These are phyloP conservation scores for Solanum habrochaites DNA, from an alignment of 257 asterid genomes.

Conservation along the genomic window DNA sequence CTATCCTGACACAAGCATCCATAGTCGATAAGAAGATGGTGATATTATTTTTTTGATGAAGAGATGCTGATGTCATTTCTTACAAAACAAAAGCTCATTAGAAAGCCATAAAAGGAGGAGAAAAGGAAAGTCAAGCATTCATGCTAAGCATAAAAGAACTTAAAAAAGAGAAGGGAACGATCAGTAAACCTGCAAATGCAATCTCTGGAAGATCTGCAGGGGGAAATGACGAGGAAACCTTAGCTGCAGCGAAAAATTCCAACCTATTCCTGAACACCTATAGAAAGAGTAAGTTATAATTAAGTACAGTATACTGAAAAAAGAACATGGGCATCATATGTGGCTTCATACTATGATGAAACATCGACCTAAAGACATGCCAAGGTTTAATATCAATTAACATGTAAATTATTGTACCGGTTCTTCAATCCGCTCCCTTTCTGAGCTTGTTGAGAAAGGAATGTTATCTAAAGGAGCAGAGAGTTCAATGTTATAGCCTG, in stretches of 20 bases:
- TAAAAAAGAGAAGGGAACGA: not conserved
- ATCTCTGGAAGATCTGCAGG: constrained; percentile 89
- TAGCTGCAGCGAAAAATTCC: constrained; percentile 94
- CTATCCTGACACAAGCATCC: not conserved
- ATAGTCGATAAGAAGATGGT: not conserved
- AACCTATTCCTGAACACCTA: constrained; percentile 84
- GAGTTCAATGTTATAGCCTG: constrained; percentile 83
- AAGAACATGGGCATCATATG: not conserved
- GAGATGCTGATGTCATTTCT: not conserved
- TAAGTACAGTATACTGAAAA: not conserved
- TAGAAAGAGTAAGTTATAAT: constrained; percentile 9
- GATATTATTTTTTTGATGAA: not conserved
- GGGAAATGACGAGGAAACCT: constrained; percentile 85
- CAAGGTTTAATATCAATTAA: not conserved
- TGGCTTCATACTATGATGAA: not conserved
- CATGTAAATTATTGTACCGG: constrained; percentile 44
- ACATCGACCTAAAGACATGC: not conserved
- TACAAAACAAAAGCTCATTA: not conserved
- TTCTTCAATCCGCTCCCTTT: constrained; percentile 85
- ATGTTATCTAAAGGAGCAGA: constrained; percentile 86
- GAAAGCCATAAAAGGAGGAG: not conserved
- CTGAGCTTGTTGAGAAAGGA: constrained; percentile 66
- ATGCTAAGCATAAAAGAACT: not conserved
- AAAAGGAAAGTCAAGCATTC: not conserved
- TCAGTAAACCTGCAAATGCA: constrained; percentile 84